phyloP scores from a whole-genome alignment of 371 early-diverging fungal species.

The Funneliformis caledonium region DNA sequence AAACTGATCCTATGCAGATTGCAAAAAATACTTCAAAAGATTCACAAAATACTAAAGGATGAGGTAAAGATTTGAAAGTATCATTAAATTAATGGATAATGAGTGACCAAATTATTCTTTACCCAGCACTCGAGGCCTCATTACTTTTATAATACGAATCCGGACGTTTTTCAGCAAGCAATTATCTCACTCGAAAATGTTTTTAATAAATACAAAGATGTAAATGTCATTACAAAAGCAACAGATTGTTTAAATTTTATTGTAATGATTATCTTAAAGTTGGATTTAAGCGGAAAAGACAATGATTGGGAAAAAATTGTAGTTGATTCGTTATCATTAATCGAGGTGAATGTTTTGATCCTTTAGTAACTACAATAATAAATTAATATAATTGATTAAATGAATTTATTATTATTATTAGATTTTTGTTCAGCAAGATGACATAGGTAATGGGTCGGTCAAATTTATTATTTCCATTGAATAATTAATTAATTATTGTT shows the following conservation, averaged over 20 bases:
- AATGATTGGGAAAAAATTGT: constrained; percentile 25
- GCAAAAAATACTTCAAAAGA: constrained; percentile 21
- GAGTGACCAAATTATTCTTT: not conserved
- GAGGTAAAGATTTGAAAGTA: not conserved
- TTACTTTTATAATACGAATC: not conserved
- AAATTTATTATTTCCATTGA: not conserved
- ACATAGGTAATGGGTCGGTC: not conserved
- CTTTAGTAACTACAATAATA: not conserved
- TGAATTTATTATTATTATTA: not conserved
- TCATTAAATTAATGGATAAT: not conserved
- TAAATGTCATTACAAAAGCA: not conserved
- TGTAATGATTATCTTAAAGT: not conserved
- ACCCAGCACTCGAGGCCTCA: not conserved
- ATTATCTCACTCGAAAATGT: not conserved
- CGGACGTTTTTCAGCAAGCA: not conserved
- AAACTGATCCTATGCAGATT: not conserved
- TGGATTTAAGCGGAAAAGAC: not conserved
- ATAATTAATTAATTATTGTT: not conserved
- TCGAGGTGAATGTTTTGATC: constrained; percentile 3
- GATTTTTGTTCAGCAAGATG: not conserved
- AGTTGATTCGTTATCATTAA: constrained; percentile 12
- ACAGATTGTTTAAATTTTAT: not conserved
- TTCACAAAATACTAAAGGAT: constrained; percentile 11
- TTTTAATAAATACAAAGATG: constrained; percentile 2
- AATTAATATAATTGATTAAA: not conserved